Base-by-base conservation (phyloP, 148 eudicot species). In the Linanthus parryae region DNA sequence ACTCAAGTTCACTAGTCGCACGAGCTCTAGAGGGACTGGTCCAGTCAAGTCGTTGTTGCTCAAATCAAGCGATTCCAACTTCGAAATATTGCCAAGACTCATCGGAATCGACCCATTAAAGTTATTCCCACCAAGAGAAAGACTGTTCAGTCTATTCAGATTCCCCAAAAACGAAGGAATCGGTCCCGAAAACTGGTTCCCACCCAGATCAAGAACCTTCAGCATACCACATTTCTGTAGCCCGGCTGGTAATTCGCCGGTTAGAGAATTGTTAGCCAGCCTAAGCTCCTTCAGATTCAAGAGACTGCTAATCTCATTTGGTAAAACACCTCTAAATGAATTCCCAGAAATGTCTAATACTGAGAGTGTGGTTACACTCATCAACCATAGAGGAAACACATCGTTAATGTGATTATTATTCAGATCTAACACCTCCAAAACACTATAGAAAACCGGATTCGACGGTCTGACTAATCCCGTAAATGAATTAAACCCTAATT, bases 1-100 rank as follows among this genome's bases (percentile, higher is more conserved):
- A 18, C 79, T 83, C 60, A 83, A 65, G 62, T 83, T 83, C 37
- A 66, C 38, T 33, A 83, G 59, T 48, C 53, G 42, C 22, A 70
- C 36, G 30, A 83, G 22, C 30, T 66, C 80, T 31, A 65, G 52
- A 11, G 85, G 81, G 15, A 79, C 31, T 8, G 30, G 10, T 36
- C 81, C 85, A 48, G 33, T 58, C 4, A 83, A 38, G 22, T 59
- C 29, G 57, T 83, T 83, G 7, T 65, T 73, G 25, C 83, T 64
- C 74, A 83, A 63, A 72, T 74, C 56, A 64, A 83, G 57, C 20
- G 20, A 59, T 33, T 83, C 83, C 5, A 83, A 76, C 51, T 54
- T 47, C 11, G 13, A 30, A 6, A 80, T 38, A 6, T 44, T 49
- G 3, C 70, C 66, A 40, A 76, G 52, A 38, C 70, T 65, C 16